Evolutionary conservation across 2,329 filamentous ascomycete genomes (phyloP), one percentile per base, ranked within the genome.

Genomic region (Cryphonectria japonica): DNA sequence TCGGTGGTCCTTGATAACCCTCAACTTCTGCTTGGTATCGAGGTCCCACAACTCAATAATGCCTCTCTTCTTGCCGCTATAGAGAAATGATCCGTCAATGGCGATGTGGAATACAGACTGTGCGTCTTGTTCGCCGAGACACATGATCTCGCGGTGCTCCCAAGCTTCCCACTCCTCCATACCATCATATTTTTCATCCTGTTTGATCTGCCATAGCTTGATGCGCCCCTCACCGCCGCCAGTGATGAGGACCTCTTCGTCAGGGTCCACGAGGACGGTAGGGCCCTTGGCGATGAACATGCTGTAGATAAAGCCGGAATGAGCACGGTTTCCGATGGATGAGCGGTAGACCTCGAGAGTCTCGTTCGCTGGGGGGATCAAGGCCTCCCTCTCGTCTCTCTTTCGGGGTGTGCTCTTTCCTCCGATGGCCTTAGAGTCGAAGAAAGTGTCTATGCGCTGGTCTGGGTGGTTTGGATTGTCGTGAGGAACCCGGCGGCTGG

Each of bases 1-100:
- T 46, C 88, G 89, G 75, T 94, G 92, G 0, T 92, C 90, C 78
- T 92, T 94, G 77, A 99, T 92, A 26, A 93, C 94, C 70, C 96
- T 88, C 61, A 99, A 86, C 65, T 96, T 91, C 81, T 99, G 96
- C 68, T 92, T 91, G 0, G 96, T 98, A 78, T 98, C 95, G 19
- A 99, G 86, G 78, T 99, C 97, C 95, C 97, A 99, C 14, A 99
- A 89, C 79, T 98, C 95, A 72, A 99, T 89, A 66, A 97, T 88
- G 32, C 96, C 97, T 54, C 93, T 91, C 0, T 94, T 88, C 75
- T 97, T 92, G 63, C 96, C 96, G 71, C 93, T 93, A 78, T 98
- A 99, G 5, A 99, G 85, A 75, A 99, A 97, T 0, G 94, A 95
- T 0, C 94, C 94, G 73, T 98, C 95, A 2, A 97, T 87, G 6